phyloP scores from a whole-genome alignment of 352 stramenopile genomes.

The Phytophthora europaea region DNA sequence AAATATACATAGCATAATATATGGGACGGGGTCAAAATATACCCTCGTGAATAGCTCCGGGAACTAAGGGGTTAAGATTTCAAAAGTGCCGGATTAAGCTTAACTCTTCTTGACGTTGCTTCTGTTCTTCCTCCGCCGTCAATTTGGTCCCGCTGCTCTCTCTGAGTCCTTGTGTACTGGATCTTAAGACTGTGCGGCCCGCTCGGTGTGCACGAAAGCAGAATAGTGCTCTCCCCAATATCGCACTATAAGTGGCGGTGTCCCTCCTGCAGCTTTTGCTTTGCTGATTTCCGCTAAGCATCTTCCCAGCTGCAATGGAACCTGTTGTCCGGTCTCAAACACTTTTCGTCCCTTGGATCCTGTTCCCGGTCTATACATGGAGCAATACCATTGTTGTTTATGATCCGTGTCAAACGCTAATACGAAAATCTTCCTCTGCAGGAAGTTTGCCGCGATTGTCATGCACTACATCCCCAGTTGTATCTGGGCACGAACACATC shows the following conservation, averaged over 20 bases:
- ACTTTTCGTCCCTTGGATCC: not conserved
- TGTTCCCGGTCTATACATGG: not conserved
- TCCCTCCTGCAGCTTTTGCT: not conserved
- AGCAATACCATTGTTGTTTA: not conserved
- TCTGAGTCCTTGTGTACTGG: not conserved
- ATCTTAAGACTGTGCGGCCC: too few relatives aligned
- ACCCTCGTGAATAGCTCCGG: too few relatives aligned
- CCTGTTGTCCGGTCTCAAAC: not conserved
- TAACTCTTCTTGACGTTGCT: too few relatives aligned
- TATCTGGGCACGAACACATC: not conserved
- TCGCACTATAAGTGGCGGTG: too few relatives aligned
- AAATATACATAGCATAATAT: not conserved
- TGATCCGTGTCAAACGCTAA: not conserved
- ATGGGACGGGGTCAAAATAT: not conserved
- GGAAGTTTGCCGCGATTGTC: not conserved
- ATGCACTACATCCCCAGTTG: constrained; percentile 9
- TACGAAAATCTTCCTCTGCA: not conserved
- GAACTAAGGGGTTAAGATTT: too few relatives aligned
- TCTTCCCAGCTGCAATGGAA: not conserved
- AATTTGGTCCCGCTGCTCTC: too few relatives aligned
- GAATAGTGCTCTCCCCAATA: too few relatives aligned
- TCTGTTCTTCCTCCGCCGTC: too few relatives aligned
- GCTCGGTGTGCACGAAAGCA: too few relatives aligned
- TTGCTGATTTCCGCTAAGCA: not conserved
- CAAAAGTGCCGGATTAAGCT: too few relatives aligned